Evolutionary conservation across 768 basidiomycete genomes (phyloP), one percentile per base, ranked within the genome.

Genomic region (Dendrothele bispora): DNA sequence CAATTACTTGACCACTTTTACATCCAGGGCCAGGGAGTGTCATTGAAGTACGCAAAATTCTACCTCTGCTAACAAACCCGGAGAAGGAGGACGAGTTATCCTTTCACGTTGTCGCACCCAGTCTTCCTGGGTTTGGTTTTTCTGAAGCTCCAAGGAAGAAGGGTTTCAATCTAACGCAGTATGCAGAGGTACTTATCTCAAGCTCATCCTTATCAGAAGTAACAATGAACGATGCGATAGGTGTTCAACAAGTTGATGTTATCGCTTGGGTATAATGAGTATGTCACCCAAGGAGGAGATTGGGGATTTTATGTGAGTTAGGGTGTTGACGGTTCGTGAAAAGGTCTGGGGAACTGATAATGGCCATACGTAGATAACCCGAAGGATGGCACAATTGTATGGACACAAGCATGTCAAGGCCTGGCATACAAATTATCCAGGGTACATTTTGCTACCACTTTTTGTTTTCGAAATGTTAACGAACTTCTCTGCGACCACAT

Each of bases 71-170:
- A 49, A 70, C 70, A 0, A 49, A 55, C 4, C 55, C 56, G 0
- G 58, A 60, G 1, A 63, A 63, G 0, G 64, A 64, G 1, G 26
- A 27, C 30, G 57, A 66, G 8, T 56, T 63, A 7, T 74, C 73
- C 30, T 77, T 78, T 51, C 74, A 78, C 49, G 73, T 78, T 12
- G 74, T 78, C 2, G 73, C 67, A 0, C 56, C 63, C 15, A 73
- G 75, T 55, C 48, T 77, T 5, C 75, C 75, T 2, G 72, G 71
- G 0, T 78, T 55, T 55, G 76, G 73, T 1, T 77, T 75, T 54
- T 75, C 76, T 0, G 68, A 75, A 20, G 71, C 61, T 2, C 61
- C 69, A 8, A 69, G 57, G 35, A 73, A 71, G 52, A 62, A 63
- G 45, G 77, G 74, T 3, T 77, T 78, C 38, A 38, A 46, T 5